Percentiles rank a stretch among this genome's conserved stretches.
These are phyloP conservation scores for Ganoderma leucocontextum DNA, from an alignment of 1,284 basidiomycete genomes.

Conservation along the genomic window DNA sequence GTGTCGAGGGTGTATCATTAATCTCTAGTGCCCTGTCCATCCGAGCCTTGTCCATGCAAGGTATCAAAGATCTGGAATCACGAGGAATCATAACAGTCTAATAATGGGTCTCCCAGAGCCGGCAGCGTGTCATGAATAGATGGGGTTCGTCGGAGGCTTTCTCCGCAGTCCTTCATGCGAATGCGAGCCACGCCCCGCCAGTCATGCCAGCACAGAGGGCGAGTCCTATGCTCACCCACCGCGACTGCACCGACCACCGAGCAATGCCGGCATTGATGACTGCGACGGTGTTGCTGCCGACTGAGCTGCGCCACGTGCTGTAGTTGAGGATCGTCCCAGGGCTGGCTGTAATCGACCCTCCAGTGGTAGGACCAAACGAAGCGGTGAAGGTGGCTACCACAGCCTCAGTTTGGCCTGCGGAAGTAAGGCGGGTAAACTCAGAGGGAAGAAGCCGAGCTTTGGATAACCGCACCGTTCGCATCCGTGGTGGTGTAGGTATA, in stretches of 20 bases:
- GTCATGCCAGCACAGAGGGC: constrained; percentile 22
- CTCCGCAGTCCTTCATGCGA: constrained; percentile 21
- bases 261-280: constrained; percentile 16
- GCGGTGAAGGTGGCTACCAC: constrained; percentile 54
- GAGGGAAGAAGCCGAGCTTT: background rate
- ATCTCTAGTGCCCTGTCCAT: background rate
- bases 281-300: constrained; percentile 51
- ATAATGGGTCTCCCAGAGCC: constrained; percentile 9
- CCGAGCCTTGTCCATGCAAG: background rate
- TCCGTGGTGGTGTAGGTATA: constrained; percentile 70
- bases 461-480: constrained; percentile 50
- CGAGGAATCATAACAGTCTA: constrained; percentile 1
- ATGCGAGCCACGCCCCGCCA: constrained; percentile 28
- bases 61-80: background rate
- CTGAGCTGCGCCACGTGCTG: constrained; percentile 57
- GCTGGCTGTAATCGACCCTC: constrained; percentile 42
- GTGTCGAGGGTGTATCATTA: background rate
- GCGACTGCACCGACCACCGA: constrained; percentile 21
- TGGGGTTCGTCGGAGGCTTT: background rate
- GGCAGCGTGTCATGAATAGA: constrained; percentile 11
- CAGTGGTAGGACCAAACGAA: constrained; percentile 54
- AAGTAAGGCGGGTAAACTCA: background rate
- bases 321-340: constrained; percentile 63
- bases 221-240: constrained; percentile 25
- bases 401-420: constrained; percentile 46